A percentile compares a stretch with the other conserved stretches of the same genome.
Evolutionary conservation across 1,284 basidiomycete species (phyloP).

Genomic region (Hortiboletus rubellus): DNA sequence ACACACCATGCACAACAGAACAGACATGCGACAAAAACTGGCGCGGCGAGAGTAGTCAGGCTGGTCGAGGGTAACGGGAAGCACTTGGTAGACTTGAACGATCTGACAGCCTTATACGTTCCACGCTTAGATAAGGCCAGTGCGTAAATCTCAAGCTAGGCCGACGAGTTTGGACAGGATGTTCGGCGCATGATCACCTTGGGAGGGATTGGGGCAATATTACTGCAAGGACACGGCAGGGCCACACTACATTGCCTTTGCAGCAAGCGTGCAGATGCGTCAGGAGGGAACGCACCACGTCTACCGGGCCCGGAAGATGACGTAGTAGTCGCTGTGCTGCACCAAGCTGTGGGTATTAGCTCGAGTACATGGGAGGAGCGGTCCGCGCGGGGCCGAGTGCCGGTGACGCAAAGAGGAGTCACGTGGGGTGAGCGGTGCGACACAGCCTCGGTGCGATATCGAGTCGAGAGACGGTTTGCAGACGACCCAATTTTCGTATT

Average conservation of each 20-base stretch:
- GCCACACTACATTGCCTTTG: constrained; percentile 54
- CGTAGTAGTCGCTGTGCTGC: constrained; percentile 13
- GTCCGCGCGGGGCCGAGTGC: constrained; percentile 37
- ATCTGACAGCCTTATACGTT: no score
- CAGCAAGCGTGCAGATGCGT: constrained; percentile 38
- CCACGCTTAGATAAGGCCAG: no score
- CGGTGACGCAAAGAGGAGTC: constrained; percentile 34
- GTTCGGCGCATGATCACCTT: no score
- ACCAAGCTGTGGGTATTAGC: neutral
- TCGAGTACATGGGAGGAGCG: constrained; percentile 19
- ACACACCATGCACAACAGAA: no score
- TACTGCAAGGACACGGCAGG: constrained; percentile 39
- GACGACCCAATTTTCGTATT: constrained; percentile 2
- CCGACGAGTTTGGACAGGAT: no score
- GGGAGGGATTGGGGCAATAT: no score
- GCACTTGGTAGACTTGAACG: no score
- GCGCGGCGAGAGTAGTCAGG: no score
- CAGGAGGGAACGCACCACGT: constrained; percentile 42
- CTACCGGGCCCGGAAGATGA: constrained; percentile 17
- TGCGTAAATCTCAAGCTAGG: no score
- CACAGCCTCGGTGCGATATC: constrained; percentile 34
- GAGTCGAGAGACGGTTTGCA: neutral
- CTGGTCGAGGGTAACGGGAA: no score
- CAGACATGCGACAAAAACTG: no score
- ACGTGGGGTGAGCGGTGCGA: constrained; percentile 20